Percentiles rank a stretch among this genome's conserved stretches.
These are phyloP conservation scores for Margaritispora aquatica DNA, from an alignment of 495 filamentous ascomycete genomes.

Conservation along the genomic window DNA sequence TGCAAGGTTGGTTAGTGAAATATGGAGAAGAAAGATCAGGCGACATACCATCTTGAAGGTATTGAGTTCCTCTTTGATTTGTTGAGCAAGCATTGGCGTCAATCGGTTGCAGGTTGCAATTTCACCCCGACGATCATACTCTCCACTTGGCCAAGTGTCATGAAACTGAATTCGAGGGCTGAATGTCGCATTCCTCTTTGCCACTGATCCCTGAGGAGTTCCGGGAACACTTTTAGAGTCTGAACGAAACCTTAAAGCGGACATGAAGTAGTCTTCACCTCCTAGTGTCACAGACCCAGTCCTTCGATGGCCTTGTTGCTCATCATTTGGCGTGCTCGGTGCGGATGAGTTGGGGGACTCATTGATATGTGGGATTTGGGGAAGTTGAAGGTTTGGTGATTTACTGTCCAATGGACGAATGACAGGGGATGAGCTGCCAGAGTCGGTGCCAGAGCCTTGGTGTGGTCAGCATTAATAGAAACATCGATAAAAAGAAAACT, in stretches of 20 bases:
- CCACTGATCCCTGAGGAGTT: slow-evolving; percentile 57
- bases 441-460: slow-evolving; percentile 51
- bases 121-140: slow-evolving; percentile 95
- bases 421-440: slow-evolving; percentile 62
- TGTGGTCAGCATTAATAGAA: slow-evolving; percentile 4
- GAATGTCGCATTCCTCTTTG: slow-evolving; percentile 75
- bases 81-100: slow-evolving; percentile 94
- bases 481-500: slow-evolving; percentile 26
- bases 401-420: slow-evolving; percentile 47
- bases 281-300: slow-evolving; percentile 65
- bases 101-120: slow-evolving; percentile 97
- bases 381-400: slow-evolving; percentile 43
- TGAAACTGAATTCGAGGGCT: slow-evolving; percentile 91
- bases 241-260: slow-evolving; percentile 58
- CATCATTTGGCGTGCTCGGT: slow-evolving; percentile 76
- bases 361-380: slow-evolving; percentile 49
- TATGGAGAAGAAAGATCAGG: neutral
- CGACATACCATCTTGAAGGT: slow-evolving; percentile 94
- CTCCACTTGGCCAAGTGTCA: slow-evolving; percentile 90
- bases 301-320: slow-evolving; percentile 54
- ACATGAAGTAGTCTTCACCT: slow-evolving; percentile 82
- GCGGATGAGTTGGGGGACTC: slow-evolving; percentile 79
- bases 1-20: slow-evolving; percentile 35
- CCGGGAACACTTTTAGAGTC: slow-evolving; percentile 70
- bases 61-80: slow-evolving; percentile 99